These are phyloP conservation scores for Teratosphaeria pseudoeucalypti DNA, from an alignment of 2,329 filamentous ascomycete species.

Conservation along the genomic window DNA sequence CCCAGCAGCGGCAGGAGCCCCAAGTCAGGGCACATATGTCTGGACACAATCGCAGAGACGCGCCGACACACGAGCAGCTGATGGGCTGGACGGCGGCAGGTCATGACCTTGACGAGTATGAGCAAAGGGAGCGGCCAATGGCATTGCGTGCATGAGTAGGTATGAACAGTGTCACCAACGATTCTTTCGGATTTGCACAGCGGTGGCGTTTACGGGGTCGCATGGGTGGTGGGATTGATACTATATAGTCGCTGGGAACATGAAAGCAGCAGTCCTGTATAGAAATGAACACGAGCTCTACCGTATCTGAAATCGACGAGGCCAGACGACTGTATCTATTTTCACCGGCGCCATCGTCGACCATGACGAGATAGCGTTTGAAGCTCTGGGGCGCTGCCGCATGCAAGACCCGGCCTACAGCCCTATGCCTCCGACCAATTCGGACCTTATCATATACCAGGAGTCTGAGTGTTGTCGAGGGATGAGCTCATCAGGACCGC, in stretches of 20 bases:
- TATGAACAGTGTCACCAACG: background rate
- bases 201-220: conserved; percentile 8
- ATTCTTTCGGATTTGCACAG: conserved; percentile 7
- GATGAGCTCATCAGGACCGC: background rate
- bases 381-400: background rate
- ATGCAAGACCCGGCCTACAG: background rate
- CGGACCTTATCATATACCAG: background rate
- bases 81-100: conserved; percentile 4
- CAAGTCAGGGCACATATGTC: background rate
- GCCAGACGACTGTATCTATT: no score
- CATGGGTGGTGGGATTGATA: background rate
- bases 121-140: conserved; percentile 12
- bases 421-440: background rate
- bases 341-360: background rate
- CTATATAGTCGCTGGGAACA: no score
- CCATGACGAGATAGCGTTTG: background rate
- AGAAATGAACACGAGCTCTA: background rate
- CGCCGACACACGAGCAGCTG: conserved; percentile 9
- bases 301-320: background rate
- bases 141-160: conserved; percentile 1
- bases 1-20: background rate
- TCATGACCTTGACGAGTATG: conserved; percentile 10
- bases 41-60: background rate
- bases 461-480: background rate
- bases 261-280: background rate